Percentiles rank a stretch among this genome's conserved stretches.
These are phyloP conservation scores for Paramyrothecium roridum DNA, from an alignment of 2,329 filamentous ascomycete genomes.

Conservation along the genomic window DNA sequence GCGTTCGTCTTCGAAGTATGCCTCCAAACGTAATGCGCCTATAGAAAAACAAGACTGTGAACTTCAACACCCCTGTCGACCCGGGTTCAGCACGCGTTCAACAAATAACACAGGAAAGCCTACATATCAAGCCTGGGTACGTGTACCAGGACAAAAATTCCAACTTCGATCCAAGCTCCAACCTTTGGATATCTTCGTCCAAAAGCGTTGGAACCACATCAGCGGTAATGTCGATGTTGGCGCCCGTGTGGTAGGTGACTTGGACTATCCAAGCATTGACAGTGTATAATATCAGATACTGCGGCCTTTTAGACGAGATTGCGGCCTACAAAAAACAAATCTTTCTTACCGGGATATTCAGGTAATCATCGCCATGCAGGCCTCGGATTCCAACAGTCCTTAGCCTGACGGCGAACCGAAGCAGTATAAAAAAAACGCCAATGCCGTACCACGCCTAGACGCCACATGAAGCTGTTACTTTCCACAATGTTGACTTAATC, in stretches of 20 bases:
- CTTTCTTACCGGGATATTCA: not conserved
- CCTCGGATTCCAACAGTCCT: not conserved
- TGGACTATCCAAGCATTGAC: slow-evolving; percentile 16
- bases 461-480: no score
- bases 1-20: not conserved
- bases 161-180: slow-evolving; percentile 16
- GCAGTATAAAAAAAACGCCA: not conserved
- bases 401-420: not conserved
- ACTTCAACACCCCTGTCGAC: slow-evolving; percentile 18
- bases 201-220: slow-evolving; percentile 8
- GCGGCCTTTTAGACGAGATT: not conserved
- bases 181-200: slow-evolving; percentile 13
- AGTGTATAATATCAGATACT: slow-evolving; percentile 18
- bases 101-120: not conserved
- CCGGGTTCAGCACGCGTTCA: not conserved
- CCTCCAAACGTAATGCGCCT: slow-evolving; percentile 14
- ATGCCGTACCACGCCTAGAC: not conserved
- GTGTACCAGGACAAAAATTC: slow-evolving; percentile 20
- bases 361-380: not conserved
- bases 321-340: no score
- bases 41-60: slow-evolving; percentile 22
- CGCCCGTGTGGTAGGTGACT: slow-evolving; percentile 18
- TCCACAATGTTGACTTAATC: no score
- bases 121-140: slow-evolving; percentile 21
- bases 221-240: slow-evolving; percentile 15